Percentiles rank a stretch among this genome's conserved stretches.
phyloP scores from a whole-genome alignment of 2,329 filamentous ascomycete species.

The Microdochium trichocladiopsis region DNA sequence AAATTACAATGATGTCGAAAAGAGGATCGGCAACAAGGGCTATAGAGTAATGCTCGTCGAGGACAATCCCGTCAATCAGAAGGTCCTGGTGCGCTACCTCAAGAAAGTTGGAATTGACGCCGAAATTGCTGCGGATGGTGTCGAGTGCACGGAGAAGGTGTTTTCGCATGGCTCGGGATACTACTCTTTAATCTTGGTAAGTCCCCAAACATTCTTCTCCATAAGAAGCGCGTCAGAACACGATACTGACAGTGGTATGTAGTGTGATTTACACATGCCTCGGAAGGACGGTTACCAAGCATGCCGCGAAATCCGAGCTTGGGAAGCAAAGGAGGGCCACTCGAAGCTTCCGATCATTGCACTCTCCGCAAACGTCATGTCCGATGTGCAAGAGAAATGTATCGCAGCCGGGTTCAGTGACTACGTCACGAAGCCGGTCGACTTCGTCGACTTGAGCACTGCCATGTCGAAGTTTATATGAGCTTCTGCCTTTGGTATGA shows the following conservation, averaged over 20 bases:
- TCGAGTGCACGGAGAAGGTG: slow-evolving; percentile 71
- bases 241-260: neutral
- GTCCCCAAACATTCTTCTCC: slow-evolving; percentile 17
- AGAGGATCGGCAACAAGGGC: slow-evolving; percentile 70
- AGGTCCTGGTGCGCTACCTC: slow-evolving; percentile 73
- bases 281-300: slow-evolving; percentile 86
- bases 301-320: slow-evolving; percentile 72
- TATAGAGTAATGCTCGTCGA: slow-evolving; percentile 78
- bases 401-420: slow-evolving; percentile 75
- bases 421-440: slow-evolving; percentile 82
- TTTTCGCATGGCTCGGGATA: slow-evolving; percentile 59
- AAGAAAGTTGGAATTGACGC: slow-evolving; percentile 69
- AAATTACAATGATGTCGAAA: slow-evolving; percentile 71
- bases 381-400: slow-evolving; percentile 79
- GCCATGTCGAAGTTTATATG: slow-evolving; percentile 61
- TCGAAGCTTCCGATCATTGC: slow-evolving; percentile 71
- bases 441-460: slow-evolving; percentile 73
- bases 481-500: too few species aligned
- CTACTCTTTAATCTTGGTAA: slow-evolving; percentile 74
- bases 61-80: slow-evolving; percentile 81
- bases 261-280: slow-evolving; percentile 85
- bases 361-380: slow-evolving; percentile 80
- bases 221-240: slow-evolving; percentile 1
- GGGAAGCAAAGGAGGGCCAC: slow-evolving; percentile 55
- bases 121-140: slow-evolving; percentile 69